Conservation (phyloP, 495 filamentous ascomycete species). For the Xylaria nigripes region DNA sequence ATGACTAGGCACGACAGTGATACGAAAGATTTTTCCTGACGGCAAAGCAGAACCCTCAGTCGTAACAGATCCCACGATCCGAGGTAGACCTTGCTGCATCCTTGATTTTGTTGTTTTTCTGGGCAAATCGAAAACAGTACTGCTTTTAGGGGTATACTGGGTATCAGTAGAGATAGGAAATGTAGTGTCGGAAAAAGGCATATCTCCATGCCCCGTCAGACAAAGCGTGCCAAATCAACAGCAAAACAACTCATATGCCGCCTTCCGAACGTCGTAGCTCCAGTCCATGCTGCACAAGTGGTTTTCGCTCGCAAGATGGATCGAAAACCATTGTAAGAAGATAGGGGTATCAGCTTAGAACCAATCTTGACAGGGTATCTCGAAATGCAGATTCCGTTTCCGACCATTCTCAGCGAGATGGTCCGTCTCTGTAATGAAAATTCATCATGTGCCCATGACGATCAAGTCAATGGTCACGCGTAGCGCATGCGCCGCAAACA, state of each 20-base stretch:
- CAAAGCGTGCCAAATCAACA: conserved; percentile 29
- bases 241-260: conserved; percentile 28
- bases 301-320: conserved; percentile 8
- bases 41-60: not conserved
- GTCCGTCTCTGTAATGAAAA: conserved; percentile 25
- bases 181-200: conserved; percentile 24
- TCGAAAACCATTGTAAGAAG: conserved; percentile 22
- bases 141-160: conserved; percentile 28
- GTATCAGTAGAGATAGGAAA: conserved; percentile 31
- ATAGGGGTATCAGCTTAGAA: conserved; percentile 42
- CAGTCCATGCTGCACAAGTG: conserved; percentile 11
- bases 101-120: conserved; percentile 2
- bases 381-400: conserved; percentile 49
- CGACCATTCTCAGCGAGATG: conserved; percentile 36
- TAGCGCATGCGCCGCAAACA: conserved; percentile 12
- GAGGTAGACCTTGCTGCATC: not conserved
- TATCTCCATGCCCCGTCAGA: conserved; percentile 23
- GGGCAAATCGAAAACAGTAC: conserved; percentile 8
- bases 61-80: not conserved
- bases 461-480: conserved; percentile 7
- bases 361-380: conserved; percentile 47
- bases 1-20: conserved; percentile 14
- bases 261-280: conserved; percentile 15
- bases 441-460: conserved; percentile 22
- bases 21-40: conserved; percentile 13